phyloP scores from a whole-genome alignment of 139 green algal species.

The Zygnema circumcarinatum region DNA sequence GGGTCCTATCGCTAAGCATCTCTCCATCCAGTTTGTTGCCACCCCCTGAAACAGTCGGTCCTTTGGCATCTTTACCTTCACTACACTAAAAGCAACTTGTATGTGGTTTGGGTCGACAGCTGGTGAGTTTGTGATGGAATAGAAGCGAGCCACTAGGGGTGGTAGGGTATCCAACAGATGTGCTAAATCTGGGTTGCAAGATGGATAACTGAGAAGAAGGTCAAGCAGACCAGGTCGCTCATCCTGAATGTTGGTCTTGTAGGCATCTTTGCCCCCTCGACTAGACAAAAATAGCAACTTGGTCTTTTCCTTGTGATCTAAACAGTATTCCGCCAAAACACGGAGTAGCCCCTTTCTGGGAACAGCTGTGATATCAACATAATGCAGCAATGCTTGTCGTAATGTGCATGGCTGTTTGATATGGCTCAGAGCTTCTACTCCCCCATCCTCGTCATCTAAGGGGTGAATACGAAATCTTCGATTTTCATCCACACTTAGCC shows the following conservation, averaged over 20 bases:
- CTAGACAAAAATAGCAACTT: constrained; percentile 73
- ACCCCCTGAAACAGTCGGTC: constrained; percentile 40
- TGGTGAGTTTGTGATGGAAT: constrained; percentile 78
- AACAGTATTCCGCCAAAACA: constrained; percentile 85
- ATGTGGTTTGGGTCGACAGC: constrained; percentile 38
- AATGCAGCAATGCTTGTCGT: constrained; percentile 69
- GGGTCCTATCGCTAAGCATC: constrained; percentile 11
- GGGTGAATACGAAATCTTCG: constrained; percentile 53
- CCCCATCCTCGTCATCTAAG: constrained; percentile 16
- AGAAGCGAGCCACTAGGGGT: constrained; percentile 71
- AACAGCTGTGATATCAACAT: constrained; percentile 77
- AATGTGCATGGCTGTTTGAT: constrained; percentile 76
- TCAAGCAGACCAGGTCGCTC: constrained; percentile 75
- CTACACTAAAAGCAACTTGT: constrained; percentile 76
- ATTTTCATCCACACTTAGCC: constrained; percentile 62
- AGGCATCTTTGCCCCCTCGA: constrained; percentile 65
- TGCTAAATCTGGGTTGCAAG: constrained; percentile 77
- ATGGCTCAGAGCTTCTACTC: constrained; percentile 17
- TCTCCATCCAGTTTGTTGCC: constrained; percentile 52
- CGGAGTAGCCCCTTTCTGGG: constrained; percentile 84
- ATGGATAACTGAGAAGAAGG: constrained; percentile 78
- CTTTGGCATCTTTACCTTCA: constrained; percentile 13
- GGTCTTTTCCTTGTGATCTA: constrained; percentile 69
- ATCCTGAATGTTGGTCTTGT: constrained; percentile 72
- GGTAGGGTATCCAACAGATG: constrained; percentile 54